A percentile compares a stretch with the other conserved stretches of the same genome.
phyloP scores from a whole-genome alignment of 768 basidiomycete genomes.

The Asterophora lycoperdoides region DNA sequence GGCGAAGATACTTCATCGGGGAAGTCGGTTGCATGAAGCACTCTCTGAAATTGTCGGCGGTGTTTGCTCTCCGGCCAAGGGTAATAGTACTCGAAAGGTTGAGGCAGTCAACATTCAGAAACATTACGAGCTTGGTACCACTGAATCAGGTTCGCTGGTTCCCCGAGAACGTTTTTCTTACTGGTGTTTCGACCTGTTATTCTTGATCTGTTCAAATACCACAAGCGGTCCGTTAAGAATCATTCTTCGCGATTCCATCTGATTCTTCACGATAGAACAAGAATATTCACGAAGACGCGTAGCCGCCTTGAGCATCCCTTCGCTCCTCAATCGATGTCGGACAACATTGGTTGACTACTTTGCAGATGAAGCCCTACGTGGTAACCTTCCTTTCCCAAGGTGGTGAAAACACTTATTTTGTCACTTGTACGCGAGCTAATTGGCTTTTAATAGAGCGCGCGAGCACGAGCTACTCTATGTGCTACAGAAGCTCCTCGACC shows the following conservation, averaged over 20 bases:
- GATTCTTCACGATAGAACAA: slow-evolving; percentile 41
- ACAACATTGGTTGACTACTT: slow-evolving; percentile 66
- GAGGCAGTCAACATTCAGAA: slow-evolving; percentile 35
- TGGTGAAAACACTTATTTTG: slow-evolving; percentile 20
- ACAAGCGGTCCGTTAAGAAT: slow-evolving; percentile 45
- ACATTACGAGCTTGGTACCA: slow-evolving; percentile 50
- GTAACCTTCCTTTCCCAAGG: slow-evolving; percentile 86
- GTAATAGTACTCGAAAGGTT: slow-evolving; percentile 19
- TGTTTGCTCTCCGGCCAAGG: not conserved
- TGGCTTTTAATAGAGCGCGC: slow-evolving; percentile 52
- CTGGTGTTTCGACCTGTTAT: slow-evolving; percentile 89
- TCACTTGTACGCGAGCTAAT: not conserved
- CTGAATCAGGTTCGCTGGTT: slow-evolving; percentile 49
- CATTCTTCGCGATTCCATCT: not conserved
- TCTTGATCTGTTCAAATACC: slow-evolving; percentile 69
- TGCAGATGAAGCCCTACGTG: slow-evolving; percentile 82
- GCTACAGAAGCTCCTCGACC: slow-evolving; percentile 65
- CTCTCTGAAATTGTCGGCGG: slow-evolving; percentile 9
- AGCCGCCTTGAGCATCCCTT: slow-evolving; percentile 67
- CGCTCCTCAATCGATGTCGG: slow-evolving; percentile 74
- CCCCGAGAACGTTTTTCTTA: slow-evolving; percentile 86
- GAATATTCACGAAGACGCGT: slow-evolving; percentile 59
- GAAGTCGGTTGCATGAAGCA: slow-evolving; percentile 58
- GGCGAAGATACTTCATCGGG: slow-evolving; percentile 66
- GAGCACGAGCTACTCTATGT: slow-evolving; percentile 91